These are phyloP conservation scores for Pachyrhizus erosus DNA, from an alignment of 306 rosid genomes.

Conservation along the genomic window DNA sequence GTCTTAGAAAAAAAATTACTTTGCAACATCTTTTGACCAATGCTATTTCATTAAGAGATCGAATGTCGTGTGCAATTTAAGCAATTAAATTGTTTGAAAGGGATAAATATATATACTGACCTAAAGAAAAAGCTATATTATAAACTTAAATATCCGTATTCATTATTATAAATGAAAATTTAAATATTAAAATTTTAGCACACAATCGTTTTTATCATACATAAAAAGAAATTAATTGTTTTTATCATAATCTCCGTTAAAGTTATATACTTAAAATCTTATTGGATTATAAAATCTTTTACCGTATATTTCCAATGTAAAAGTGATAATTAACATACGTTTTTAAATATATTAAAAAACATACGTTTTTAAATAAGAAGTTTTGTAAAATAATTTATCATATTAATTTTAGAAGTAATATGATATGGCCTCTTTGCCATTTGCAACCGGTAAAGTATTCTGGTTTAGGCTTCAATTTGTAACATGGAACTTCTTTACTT, in stretches of 20 bases:
- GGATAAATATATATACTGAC: neutral
- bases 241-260: slow-evolving; percentile 25
- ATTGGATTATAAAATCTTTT: slow-evolving; percentile 11
- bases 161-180: neutral
- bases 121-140: neutral
- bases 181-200: neutral
- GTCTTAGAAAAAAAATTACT: neutral
- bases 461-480: neutral
- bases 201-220: too few relatives aligned
- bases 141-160: neutral
- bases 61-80: neutral
- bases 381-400: neutral
- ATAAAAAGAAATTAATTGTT: too few relatives aligned
- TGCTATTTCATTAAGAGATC: neutral
- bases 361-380: neutral
- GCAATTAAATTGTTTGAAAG: too few relatives aligned
- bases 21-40: neutral
- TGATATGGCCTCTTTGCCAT: neutral
- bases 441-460: neutral
- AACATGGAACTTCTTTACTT: neutral
- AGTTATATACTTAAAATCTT: slow-evolving; percentile 26
- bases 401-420: neutral
- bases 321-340: neutral
- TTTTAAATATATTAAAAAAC: neutral
- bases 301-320: neutral